Conservation (phyloP, 306 rosid species). For the Ormosia semicastrata region DNA sequence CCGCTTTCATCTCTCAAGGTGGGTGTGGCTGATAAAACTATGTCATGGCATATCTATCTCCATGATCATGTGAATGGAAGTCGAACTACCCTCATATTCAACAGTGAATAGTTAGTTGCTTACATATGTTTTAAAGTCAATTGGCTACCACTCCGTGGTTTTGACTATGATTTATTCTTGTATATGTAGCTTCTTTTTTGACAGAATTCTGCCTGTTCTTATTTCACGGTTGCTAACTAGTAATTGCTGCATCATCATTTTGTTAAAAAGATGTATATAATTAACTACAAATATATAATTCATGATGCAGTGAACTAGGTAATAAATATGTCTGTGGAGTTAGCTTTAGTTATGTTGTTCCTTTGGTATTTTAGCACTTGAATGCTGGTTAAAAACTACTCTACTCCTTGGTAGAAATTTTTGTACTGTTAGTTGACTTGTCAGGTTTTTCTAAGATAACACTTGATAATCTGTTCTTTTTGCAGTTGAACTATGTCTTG, state of each 20-base stretch:
- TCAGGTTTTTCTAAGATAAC: neutral
- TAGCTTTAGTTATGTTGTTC: neutral
- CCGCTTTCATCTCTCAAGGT: constrained; percentile 1
- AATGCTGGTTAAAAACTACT: neutral
- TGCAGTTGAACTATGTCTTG: constrained; percentile 80
- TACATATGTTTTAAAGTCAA: neutral
- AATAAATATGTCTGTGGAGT: neutral
- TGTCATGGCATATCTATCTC: constrained; percentile 6
- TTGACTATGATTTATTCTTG: neutral
- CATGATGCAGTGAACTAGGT: neutral
- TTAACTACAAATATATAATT: no score
- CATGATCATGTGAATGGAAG: constrained; percentile 11
- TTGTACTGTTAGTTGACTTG: neutral
- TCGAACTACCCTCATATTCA: neutral
- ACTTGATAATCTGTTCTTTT: constrained; percentile 13
- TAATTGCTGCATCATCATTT: neutral
- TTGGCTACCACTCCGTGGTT: neutral
- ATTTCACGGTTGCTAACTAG: constrained; percentile 7
- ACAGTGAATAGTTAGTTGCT: neutral
- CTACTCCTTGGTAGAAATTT: neutral
- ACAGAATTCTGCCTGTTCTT: constrained; percentile 1
- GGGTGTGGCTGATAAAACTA: neutral
- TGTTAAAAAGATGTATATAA: neutral
- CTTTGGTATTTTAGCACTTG: neutral
- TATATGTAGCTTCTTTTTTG: neutral